phyloP scores from a whole-genome alignment of 495 filamentous ascomycete species.

The Neurospora hispaniola region DNA sequence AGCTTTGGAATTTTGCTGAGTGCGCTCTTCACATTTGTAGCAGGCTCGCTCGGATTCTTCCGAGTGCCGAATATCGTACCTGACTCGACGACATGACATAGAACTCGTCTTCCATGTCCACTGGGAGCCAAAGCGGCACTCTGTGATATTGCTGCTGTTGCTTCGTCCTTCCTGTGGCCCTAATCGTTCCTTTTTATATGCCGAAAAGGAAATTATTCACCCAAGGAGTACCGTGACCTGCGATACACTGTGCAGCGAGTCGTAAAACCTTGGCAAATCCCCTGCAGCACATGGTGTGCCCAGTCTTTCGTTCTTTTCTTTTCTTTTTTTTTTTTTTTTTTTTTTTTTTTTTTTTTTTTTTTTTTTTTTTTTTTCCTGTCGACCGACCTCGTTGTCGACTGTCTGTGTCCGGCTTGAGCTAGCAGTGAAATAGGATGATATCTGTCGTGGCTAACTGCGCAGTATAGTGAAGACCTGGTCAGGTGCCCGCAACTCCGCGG shows the following conservation, averaged over 20 bases:
- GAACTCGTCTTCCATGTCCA: not conserved
- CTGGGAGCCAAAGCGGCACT: not conserved
- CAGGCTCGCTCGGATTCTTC: no score
- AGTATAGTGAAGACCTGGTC: not conserved
- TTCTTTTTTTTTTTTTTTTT: not conserved
- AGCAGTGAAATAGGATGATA: not conserved
- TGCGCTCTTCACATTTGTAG: no score
- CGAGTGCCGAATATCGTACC: not conserved
- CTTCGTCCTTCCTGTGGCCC: not conserved
- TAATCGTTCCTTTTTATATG: not conserved
- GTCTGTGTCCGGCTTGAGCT: not conserved
- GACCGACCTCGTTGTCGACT: not conserved
- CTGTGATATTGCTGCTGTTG: not conserved
- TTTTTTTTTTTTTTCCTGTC: not conserved
- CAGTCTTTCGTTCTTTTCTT: not conserved
- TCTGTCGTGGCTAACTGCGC: not conserved
- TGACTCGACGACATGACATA: not conserved
- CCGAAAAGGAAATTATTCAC: not conserved
- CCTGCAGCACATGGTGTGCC: not conserved
- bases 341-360: not conserved
- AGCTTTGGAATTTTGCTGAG: no score
- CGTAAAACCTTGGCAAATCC: not conserved
- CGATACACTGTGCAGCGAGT: not conserved
- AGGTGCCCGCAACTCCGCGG: not conserved
- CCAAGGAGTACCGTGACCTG: not conserved